Conservation (phyloP, 75 land plant species). For the Larix kaempferi region DNA sequence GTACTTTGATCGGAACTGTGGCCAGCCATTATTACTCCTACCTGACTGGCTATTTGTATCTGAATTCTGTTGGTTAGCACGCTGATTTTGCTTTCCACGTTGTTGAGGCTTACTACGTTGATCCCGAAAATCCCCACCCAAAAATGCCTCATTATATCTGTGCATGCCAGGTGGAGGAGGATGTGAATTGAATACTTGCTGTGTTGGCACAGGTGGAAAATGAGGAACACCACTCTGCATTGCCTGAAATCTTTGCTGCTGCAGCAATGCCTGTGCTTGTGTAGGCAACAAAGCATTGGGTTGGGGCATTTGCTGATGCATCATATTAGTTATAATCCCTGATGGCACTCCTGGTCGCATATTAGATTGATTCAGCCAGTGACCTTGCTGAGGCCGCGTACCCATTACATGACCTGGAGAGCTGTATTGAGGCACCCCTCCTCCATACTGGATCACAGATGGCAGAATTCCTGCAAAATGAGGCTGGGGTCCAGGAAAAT, state of each 20-base stretch:
- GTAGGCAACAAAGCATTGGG: constrained; percentile 53
- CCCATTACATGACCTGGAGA: constrained; percentile 35
- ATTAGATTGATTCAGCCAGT: constrained; percentile 61
- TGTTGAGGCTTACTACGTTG: constrained; percentile 49
- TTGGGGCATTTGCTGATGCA: constrained; percentile 59
- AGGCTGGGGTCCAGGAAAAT: constrained; percentile 41
- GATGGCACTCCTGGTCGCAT: constrained; percentile 26
- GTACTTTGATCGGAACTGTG: constrained; percentile 68
- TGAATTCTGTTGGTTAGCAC: constrained; percentile 36
- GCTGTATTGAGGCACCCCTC: constrained; percentile 28
- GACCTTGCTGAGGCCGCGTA: constrained; percentile 30
- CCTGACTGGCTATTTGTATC: constrained; percentile 31
- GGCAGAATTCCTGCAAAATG: constrained; percentile 27
- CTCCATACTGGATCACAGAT: constrained; percentile 37
- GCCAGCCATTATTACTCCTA: constrained; percentile 40
- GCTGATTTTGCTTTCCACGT: constrained; percentile 46
- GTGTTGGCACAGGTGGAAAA: constrained; percentile 34
- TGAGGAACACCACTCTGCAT: constrained; percentile 53
- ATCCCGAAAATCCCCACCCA: constrained; percentile 43
- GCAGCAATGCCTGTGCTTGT: constrained; percentile 50
- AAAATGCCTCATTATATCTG: constrained; percentile 42
- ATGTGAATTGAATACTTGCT: constrained; percentile 32
- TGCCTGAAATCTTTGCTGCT: constrained; percentile 44
- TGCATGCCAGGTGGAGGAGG: constrained; percentile 32
- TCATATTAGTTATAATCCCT: constrained; percentile 22